These are phyloP conservation scores for Fusarium neocosmosporiellum DNA, from an alignment of 2,329 filamentous ascomycete species.

Conservation along the genomic window DNA sequence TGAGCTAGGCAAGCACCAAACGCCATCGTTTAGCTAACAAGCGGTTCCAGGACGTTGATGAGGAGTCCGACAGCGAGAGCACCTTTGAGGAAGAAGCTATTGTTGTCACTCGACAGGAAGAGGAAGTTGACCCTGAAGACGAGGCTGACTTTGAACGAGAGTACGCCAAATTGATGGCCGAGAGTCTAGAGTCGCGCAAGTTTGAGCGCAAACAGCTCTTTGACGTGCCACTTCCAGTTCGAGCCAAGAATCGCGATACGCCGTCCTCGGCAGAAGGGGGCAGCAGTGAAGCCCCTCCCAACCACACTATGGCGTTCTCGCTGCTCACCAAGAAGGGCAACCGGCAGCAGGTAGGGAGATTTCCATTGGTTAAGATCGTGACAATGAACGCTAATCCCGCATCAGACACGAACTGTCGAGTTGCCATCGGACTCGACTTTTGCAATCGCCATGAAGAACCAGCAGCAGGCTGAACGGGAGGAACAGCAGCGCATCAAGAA, in stretches of 20 bases:
- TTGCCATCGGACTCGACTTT: constrained; percentile 92
- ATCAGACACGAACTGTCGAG: constrained; percentile 88
- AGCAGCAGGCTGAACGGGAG: constrained; percentile 93
- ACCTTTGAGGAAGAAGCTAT: constrained; percentile 89
- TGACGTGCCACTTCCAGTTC: constrained; percentile 96
- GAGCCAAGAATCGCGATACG: constrained; percentile 73
- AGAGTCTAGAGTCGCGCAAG: constrained; percentile 94
- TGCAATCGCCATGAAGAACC: constrained; percentile 93
- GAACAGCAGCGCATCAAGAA: constrained; percentile 99
- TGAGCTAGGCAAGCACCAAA: constrained; percentile 42
- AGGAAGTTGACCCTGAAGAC: constrained; percentile 89
- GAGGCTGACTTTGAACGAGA: constrained; percentile 98
- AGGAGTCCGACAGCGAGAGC: constrained; percentile 64
- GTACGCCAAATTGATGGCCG: constrained; percentile 98
- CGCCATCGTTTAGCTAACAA: constrained; percentile 8
- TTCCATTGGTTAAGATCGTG: neutral
- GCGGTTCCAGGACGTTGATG: constrained; percentile 58
- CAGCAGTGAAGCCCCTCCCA: constrained; percentile 36
- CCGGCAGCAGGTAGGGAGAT: constrained; percentile 78
- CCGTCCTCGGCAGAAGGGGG: constrained; percentile 45
- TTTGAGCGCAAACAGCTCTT: constrained; percentile 95
- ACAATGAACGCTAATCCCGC: constrained; percentile 21
- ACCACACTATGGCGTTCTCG: constrained; percentile 91
- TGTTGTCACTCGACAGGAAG: constrained; percentile 89
- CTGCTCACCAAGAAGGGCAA: constrained; percentile 96